These are phyloP conservation scores for Kappamyces sp. DNA, from an alignment of 192 early-diverging fungal genomes.

Conservation along the genomic window DNA sequence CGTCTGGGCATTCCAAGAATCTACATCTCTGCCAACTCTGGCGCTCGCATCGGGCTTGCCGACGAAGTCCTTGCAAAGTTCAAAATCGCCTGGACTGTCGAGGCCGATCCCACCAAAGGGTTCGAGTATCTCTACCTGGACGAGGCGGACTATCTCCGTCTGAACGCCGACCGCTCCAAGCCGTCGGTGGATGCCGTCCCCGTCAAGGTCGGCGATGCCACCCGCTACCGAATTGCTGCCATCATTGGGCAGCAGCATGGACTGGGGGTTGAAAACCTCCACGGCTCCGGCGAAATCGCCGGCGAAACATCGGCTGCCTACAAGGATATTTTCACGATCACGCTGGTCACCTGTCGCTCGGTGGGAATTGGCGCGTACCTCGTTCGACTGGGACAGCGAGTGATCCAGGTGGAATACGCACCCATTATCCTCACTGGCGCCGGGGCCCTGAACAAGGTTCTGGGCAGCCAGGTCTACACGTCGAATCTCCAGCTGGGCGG, in stretches of 20 bases:
- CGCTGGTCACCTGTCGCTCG: slow-evolving; percentile 93
- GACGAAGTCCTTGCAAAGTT: slow-evolving; percentile 84
- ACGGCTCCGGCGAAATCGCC: slow-evolving; percentile 94
- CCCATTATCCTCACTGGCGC: slow-evolving; percentile 98
- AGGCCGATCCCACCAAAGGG: slow-evolving; percentile 71
- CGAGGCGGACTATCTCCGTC: slow-evolving; percentile 59
- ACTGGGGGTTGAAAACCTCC: slow-evolving; percentile 94
- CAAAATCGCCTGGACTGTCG: slow-evolving; percentile 82
- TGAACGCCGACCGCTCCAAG: slow-evolving; percentile 39
- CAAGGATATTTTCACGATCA: slow-evolving; percentile 95
- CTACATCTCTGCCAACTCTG: slow-evolving; percentile 97
- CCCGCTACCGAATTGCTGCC: slow-evolving; percentile 74
- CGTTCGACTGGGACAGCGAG: slow-evolving; percentile 95
- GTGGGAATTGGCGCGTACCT: slow-evolving; percentile 99
- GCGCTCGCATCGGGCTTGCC: slow-evolving; percentile 95
- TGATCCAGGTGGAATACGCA: slow-evolving; percentile 95
- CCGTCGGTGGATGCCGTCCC: slow-evolving; percentile 68
- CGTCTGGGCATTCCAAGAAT: slow-evolving; percentile 80
- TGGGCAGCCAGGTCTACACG: slow-evolving; percentile 96
- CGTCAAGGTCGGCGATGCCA: slow-evolving; percentile 56
- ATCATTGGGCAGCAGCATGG: slow-evolving; percentile 84
- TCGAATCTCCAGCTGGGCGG: slow-evolving; percentile 98
- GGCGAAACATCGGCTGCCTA: slow-evolving; percentile 93
- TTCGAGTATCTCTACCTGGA: slow-evolving; percentile 91
- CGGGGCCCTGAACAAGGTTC: slow-evolving; percentile 93